A percentile compares a stretch with the other conserved stretches of the same genome.
Evolutionary conservation across 495 filamentous ascomycete species (phyloP).

Genomic region (Aspergillus ellipticus): DNA sequence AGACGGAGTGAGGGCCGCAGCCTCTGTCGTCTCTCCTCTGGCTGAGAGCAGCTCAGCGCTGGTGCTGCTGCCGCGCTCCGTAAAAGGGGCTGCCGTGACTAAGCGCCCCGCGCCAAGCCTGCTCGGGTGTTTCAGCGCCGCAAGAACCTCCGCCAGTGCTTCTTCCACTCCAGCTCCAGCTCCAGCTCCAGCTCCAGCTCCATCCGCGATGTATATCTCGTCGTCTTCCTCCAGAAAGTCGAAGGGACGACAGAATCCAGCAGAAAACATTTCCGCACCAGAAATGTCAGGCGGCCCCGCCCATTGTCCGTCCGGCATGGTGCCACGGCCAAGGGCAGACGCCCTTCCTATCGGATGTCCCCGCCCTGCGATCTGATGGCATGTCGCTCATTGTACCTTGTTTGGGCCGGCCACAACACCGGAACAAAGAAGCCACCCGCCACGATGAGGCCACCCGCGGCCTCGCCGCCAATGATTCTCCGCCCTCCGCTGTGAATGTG

Average conservation of each 20-base stretch:
- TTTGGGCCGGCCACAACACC: background rate
- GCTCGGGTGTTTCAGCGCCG: slow-evolving; percentile 17
- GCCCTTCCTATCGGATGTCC: background rate
- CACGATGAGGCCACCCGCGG: background rate
- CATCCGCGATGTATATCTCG: background rate
- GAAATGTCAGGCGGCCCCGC: too few relatives aligned
- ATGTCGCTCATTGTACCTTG: background rate
- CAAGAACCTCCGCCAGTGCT: background rate
- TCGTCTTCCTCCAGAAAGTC: too few relatives aligned
- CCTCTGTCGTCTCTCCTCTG: too few relatives aligned
- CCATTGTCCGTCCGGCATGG: background rate
- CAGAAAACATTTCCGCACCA: too few relatives aligned
- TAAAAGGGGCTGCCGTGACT: slow-evolving; percentile 41
- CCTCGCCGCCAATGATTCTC: background rate
- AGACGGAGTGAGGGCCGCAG: too few relatives aligned
- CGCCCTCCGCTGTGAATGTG: background rate
- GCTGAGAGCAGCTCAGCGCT: too few relatives aligned
- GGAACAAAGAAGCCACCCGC: background rate
- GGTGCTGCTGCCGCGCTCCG: slow-evolving; percentile 11
- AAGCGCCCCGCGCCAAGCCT: slow-evolving; percentile 25
- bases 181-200: background rate
- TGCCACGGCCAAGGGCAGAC: background rate
- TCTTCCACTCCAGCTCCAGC: background rate
- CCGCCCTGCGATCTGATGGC: background rate
- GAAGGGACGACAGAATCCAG: too few relatives aligned